These are phyloP conservation scores for Zymoseptoria ardabiliae DNA, from an alignment of 2,329 filamentous ascomycete genomes.

Conservation along the genomic window DNA sequence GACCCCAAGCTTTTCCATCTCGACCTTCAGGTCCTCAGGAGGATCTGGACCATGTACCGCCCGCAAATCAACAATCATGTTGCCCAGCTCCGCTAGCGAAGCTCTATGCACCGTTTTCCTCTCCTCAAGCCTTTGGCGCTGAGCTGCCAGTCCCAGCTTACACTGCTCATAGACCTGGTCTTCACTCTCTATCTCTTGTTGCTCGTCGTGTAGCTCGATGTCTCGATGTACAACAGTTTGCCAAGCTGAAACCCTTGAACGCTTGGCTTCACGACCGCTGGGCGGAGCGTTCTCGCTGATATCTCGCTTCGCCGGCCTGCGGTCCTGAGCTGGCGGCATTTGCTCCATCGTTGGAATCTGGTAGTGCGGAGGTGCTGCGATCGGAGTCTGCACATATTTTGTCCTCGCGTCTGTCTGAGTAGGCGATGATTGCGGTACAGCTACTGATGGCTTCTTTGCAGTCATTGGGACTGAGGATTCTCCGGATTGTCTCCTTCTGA, in stretches of 20 bases:
- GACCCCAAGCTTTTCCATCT: neutral
- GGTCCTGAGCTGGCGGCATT: neutral
- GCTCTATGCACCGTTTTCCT: neutral
- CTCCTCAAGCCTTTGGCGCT: neutral
- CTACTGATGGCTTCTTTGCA: neutral
- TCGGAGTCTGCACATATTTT: neutral
- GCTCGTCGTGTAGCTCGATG: neutral
- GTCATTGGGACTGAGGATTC: neutral
- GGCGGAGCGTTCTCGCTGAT: neutral
- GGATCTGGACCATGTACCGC: neutral
- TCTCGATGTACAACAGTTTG: neutral
- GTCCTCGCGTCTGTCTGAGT: neutral
- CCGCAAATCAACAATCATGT: neutral
- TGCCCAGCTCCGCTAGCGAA: neutral
- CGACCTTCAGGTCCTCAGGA: neutral
- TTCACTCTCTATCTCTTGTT: neutral
- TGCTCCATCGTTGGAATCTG: neutral
- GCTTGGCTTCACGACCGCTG: neutral
- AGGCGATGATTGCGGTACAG: neutral
- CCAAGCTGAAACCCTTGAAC: neutral
- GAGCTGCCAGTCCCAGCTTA: neutral
- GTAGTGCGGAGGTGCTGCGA: neutral
- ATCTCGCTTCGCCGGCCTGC: neutral
- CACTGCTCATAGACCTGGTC: neutral
- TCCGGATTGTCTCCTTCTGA: neutral